A percentile compares a stretch with the other conserved stretches of the same genome.
Evolutionary conservation across 345 rosid genomes (phyloP).

Genomic region (Citrus maxima): DNA sequence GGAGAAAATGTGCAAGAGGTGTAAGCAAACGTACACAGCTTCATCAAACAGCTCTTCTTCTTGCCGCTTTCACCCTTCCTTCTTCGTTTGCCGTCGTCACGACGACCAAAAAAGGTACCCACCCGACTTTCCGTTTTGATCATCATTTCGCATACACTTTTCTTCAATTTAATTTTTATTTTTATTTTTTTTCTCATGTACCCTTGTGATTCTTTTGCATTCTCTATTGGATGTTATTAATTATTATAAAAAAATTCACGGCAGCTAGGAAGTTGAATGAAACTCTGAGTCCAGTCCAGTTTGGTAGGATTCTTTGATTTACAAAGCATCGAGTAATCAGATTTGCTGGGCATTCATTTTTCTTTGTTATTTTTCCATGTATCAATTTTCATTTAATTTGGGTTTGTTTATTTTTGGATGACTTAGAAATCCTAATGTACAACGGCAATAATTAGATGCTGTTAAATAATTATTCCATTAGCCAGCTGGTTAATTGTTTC

Average conservation of each 20-base stretch:
- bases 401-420: neutral
- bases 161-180: neutral
- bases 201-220: neutral
- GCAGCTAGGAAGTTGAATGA: neutral
- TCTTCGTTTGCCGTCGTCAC: conserved; percentile 94
- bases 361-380: neutral
- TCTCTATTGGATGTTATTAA: neutral
- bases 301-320: neutral
- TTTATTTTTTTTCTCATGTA: neutral
- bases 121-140: neutral
- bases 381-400: neutral
- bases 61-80: conserved; percentile 84
- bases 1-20: conserved; percentile 66
- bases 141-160: neutral
- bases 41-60: conserved; percentile 61
- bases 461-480: neutral
- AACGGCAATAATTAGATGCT: neutral
- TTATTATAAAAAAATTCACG: neutral
- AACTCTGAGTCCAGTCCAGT: no score
- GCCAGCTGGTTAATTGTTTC: neutral
- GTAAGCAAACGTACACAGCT: conserved; percentile 49
- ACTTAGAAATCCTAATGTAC: neutral
- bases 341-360: neutral
- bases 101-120: conserved; percentile 86
- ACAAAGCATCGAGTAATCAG: neutral